Percentiles rank a stretch among this genome's conserved stretches.
These are phyloP conservation scores for Vigna reflexopilosa DNA, from an alignment of 306 rosid genomes.

Conservation along the genomic window DNA sequence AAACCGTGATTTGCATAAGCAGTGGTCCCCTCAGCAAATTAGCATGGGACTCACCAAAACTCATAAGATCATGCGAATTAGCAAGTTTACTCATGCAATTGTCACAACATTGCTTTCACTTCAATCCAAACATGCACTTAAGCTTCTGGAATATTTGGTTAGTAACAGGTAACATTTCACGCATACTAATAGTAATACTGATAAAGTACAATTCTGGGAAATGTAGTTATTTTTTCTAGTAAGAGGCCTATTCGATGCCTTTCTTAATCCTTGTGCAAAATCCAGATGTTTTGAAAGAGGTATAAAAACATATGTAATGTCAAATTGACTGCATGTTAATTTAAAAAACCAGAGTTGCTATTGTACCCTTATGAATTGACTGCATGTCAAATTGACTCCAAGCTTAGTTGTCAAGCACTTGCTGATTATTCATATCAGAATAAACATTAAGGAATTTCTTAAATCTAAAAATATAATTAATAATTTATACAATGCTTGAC, in stretches of 20 bases:
- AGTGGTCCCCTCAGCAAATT: too few relatives aligned
- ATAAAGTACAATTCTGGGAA: neutral
- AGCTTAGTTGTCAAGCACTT: constrained; percentile 10
- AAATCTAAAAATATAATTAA: constrained; percentile 1
- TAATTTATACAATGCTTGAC: constrained; percentile 15
- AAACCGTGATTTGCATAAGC: too few relatives aligned
- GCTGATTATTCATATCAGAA: constrained; percentile 1
- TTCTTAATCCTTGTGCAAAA: constrained; percentile 9
- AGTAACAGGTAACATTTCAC: neutral
- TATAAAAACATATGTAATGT: constrained; percentile 16
- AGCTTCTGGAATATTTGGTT: neutral
- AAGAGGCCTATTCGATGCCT: neutral
- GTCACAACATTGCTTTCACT: too few relatives aligned
- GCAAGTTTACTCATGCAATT: too few relatives aligned
- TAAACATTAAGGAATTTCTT: neutral
- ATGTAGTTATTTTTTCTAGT: neutral
- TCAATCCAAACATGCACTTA: too few relatives aligned
- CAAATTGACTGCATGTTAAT: constrained; percentile 4
- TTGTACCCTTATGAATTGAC: constrained; percentile 4
- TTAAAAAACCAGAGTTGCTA: constrained; percentile 8
- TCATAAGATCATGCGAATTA: too few relatives aligned
- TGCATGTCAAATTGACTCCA: neutral
- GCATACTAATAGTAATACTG: neutral
- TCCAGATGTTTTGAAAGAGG: neutral
- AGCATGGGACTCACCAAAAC: too few relatives aligned